Conservation (phyloP, 148 eudicot genomes). For the Gaultheria prostrata region DNA sequence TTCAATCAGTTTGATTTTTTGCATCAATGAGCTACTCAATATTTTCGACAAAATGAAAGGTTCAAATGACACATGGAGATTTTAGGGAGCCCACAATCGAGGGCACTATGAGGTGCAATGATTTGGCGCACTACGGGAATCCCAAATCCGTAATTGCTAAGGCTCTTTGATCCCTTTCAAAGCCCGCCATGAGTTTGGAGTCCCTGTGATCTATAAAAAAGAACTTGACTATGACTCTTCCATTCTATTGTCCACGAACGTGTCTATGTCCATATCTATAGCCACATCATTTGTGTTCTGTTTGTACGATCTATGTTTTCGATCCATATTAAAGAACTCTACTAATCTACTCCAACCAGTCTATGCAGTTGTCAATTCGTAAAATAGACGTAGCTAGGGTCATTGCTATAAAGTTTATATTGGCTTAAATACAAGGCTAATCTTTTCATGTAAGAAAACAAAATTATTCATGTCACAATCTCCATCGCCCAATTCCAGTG, state of each 20-base stretch:
- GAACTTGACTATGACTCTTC: neutral
- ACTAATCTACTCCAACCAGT: no score
- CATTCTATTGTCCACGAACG: neutral
- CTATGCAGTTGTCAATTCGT: neutral
- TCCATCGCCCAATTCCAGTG: neutral
- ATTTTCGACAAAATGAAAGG: no score
- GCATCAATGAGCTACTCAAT: no score
- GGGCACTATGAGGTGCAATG: no score
- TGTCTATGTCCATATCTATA: neutral
- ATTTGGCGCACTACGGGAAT: no score
- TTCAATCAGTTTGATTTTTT: no score
- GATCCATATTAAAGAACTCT: neutral
- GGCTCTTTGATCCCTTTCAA: no score
- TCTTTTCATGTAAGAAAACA: constrained; percentile 2
- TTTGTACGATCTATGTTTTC: neutral
- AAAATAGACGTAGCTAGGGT: neutral
- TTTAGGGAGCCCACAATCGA: no score
- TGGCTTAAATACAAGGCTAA: neutral
- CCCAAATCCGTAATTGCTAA: no score
- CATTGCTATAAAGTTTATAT: neutral
- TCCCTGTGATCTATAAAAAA: no score
- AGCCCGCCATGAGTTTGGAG: no score
- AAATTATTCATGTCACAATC: neutral
- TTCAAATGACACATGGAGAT: no score
- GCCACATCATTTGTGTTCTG: neutral